Base-by-base conservation (phyloP, 495 filamentous ascomycete species). In the Penicillium manginii region DNA sequence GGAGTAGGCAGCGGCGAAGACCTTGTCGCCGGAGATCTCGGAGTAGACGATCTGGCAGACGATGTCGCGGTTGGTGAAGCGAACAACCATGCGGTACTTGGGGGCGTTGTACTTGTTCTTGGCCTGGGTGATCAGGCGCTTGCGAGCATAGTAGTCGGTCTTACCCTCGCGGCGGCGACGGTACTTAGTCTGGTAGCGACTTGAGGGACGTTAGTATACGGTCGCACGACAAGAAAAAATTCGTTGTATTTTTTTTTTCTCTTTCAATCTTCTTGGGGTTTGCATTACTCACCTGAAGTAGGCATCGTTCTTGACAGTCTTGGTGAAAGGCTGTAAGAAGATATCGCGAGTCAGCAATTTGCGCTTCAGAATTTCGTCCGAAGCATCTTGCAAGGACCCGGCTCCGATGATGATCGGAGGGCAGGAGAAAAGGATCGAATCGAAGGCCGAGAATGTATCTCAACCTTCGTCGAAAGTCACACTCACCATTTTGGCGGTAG, bases 81-180 rank as follows among this genome's bases (percentile, higher is more conserved):
- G 93, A 74, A 99, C 93, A 57, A 99, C 94, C 73, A 99, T 90
- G 74, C 94, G 90, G 88, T 99, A 97, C 85, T 99, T 99, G 77
- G 94, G 93, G 49, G 93, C 89, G 79, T 93, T 94, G 90, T 97
- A 98, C 87, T 98, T 98, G 91, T 98, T 98, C 92, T 98, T 99
- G 80, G 94, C 94, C 85, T 99, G 94, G 81, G 91, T 93, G 87
- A 96, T 96, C 80, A 99, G 84, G 72, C 94, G 90, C 88, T 97
- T 97, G 82, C 94, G 94, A 74, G 94, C 94, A 78, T 97, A 98
- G 91, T 99, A 99, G 77, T 99, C 94, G 81, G 94, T 99, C 90
- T 98, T 99, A 77, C 94, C 94, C 77, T 87, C 76, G 62, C 94
- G 88, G 76, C 94, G 88, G 78, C 94, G 92, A 82, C 91, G 93